A percentile compares a stretch with the other conserved stretches of the same genome.
Evolutionary conservation across 108 stramenopile species (phyloP).

Genomic region (Discostella stelligeroides): DNA sequence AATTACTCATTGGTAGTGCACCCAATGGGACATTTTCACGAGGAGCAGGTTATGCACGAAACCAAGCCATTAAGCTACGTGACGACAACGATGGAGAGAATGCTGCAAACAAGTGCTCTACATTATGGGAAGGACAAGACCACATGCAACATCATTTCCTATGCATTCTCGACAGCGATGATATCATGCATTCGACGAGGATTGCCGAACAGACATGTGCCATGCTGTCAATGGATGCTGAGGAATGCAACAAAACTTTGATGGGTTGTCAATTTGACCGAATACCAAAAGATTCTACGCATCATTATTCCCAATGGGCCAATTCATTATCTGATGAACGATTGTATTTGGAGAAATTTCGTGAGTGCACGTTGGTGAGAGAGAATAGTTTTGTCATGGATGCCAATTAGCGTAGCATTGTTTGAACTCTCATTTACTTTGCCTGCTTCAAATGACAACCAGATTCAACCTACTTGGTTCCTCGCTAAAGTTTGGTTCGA

Average conservation of each 20-base stretch:
- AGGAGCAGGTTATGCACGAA: conserved; percentile 86
- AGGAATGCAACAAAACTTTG: conserved; percentile 46
- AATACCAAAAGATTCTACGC: conserved; percentile 82
- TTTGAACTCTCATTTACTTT: background rate
- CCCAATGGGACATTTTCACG: conserved; percentile 41
- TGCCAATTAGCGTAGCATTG: background rate
- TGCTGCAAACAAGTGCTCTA: background rate
- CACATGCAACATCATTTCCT: conserved; percentile 51
- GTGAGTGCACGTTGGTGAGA: conserved; percentile 79
- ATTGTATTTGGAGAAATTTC: conserved; percentile 75
- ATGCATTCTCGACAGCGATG: conserved; percentile 83
- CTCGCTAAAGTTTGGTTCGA: conserved; percentile 58
- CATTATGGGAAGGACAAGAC: background rate
- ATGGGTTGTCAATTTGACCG: conserved; percentile 85
- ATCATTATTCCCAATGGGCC: conserved; percentile 89
- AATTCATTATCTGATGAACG: conserved; percentile 78
- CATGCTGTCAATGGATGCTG: conserved; percentile 46
- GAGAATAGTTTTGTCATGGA: background rate
- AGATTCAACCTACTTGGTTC: conserved; percentile 91
- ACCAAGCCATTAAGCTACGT: conserved; percentile 60
- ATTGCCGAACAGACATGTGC: conserved; percentile 71
- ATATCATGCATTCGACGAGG: conserved; percentile 75
- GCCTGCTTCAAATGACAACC: background rate
- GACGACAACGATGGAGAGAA: background rate
- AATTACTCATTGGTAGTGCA: conserved; percentile 47